Evolutionary conservation across 192 early-diverging fungal genomes (phyloP), one percentile per base, ranked within the genome.

Genomic region (Podila clonocystis): DNA sequence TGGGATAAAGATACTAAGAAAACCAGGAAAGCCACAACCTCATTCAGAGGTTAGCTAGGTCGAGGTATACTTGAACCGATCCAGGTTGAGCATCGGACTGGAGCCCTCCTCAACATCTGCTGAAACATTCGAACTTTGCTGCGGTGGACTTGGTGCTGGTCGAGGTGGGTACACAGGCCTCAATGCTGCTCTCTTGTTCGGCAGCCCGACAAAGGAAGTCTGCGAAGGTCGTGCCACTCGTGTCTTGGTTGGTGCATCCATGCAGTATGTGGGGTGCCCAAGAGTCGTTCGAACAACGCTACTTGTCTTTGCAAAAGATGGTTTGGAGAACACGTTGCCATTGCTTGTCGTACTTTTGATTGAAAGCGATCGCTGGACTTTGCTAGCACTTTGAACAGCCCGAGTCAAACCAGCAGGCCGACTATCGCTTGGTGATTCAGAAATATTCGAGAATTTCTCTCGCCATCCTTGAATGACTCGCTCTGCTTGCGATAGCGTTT

Each of bases 401-500:
- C 75, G 68, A 15, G 22, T 78, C 31, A 78, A 20, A 11, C 75
- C 75, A 17, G 58, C 30, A 12, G 68, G 9, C 0, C 68, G 67
- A 9, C 6, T 55, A 9, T 24, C 59, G 45, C 34, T 2, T 3
- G 22, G 6, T 20, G 58, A 7, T 41, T 61, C 60, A 5, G 67
- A 48, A 17, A 60, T 58, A n/a, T 71, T 60, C 9, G 75, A 71
- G 50, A 78, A 78, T 30, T 78, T 78, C 31, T 78, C 68, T 3
- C 68, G 68, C 75, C 75, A 78, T 33, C 75, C 68, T 20, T 78
- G 75, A 48, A 78, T 69, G 15, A 78, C 75, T 33, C 70, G 70
- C 5, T 68, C 63, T 28, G 70, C 75, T 57, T 68, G 57, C 5
- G 19, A 28, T 67, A 5, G 17, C n/a, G 9, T 55, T 22, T 17